A percentile compares a stretch with the other conserved stretches of the same genome.
Evolutionary conservation across 495 filamentous ascomycete species (phyloP).

Genomic region (Daldinia caldariorum): DNA sequence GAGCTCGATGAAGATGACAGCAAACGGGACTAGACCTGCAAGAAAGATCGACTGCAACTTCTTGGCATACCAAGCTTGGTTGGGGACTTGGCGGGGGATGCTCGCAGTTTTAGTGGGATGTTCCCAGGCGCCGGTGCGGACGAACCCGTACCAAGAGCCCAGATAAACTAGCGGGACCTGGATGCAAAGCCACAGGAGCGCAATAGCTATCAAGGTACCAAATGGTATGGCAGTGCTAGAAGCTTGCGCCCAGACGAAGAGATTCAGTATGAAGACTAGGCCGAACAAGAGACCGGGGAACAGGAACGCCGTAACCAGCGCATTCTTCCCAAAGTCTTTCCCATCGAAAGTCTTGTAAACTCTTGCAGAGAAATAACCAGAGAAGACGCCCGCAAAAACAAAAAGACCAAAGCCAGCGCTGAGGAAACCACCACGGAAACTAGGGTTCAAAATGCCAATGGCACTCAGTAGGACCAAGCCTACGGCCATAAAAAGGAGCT

Average conservation of each 20-base stretch:
- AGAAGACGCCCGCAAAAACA: conserved; percentile 87
- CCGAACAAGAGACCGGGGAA: conserved; percentile 86
- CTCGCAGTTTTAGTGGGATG: conserved; percentile 86
- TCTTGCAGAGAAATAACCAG: conserved; percentile 89
- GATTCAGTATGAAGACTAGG: conserved; percentile 84
- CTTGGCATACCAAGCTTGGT: conserved; percentile 81
- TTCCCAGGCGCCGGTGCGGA: conserved; percentile 74
- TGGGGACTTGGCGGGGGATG: conserved; percentile 78
- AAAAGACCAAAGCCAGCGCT: conserved; percentile 88
- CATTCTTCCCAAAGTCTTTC: conserved; percentile 80
- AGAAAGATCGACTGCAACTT: conserved; percentile 70
- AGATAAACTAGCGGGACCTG: conserved; percentile 90
- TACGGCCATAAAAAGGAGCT: conserved; percentile 86
- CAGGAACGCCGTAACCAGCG: conserved; percentile 81
- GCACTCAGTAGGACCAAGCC: conserved; percentile 83
- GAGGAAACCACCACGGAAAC: conserved; percentile 91
- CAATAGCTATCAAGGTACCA: conserved; percentile 78
- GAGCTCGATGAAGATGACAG: conserved; percentile 92
- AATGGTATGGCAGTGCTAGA: conserved; percentile 93
- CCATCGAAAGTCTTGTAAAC: conserved; percentile 91
- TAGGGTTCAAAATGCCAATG: conserved; percentile 86
- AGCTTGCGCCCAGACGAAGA: conserved; percentile 94
- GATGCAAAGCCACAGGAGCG: conserved; percentile 87
- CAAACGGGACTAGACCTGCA: conserved; percentile 87
- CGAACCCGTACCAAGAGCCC: conserved; percentile 83